phyloP scores from a whole-genome alignment of 306 rosid species.

The Trifolium repens region DNA sequence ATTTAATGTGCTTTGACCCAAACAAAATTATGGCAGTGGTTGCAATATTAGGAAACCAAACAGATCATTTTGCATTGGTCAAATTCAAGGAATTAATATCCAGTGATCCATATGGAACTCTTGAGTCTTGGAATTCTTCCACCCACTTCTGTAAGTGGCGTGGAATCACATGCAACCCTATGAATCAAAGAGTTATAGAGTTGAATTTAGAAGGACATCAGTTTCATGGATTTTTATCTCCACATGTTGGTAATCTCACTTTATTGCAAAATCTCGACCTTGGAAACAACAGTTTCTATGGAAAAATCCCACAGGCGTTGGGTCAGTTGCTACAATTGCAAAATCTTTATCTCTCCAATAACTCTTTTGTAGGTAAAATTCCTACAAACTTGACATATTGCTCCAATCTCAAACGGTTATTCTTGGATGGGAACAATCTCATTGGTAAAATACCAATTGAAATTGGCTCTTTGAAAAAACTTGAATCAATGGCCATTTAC shows the following conservation, averaged over 20 bases:
- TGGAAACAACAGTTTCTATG: not conserved
- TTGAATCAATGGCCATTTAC: not conserved
- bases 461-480: slow-evolving; percentile 4
- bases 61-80: not conserved
- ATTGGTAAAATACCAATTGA: slow-evolving; percentile 11
- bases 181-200: not conserved
- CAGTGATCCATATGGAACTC: not conserved
- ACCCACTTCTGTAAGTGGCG: not conserved
- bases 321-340: slow-evolving; percentile 3
- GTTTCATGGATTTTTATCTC: not conserved
- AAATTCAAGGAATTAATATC: not conserved
- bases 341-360: not conserved
- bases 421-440: not conserved
- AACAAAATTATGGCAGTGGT: not conserved
- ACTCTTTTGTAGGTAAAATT: not conserved
- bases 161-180: slow-evolving; percentile 4
- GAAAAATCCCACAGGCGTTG: not conserved
- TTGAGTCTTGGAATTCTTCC: slow-evolving; percentile 17
- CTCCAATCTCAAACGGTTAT: not conserved
- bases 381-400: slow-evolving; percentile 4
- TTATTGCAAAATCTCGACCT: not conserved
- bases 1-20: too few species aligned
- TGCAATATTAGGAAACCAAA: not conserved
- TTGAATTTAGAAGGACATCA: not conserved
- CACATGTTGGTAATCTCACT: not conserved